Evolutionary conservation across 2,329 filamentous ascomycete genomes (phyloP).

Genomic region (Ophiostoma novo-ulmi): DNA sequence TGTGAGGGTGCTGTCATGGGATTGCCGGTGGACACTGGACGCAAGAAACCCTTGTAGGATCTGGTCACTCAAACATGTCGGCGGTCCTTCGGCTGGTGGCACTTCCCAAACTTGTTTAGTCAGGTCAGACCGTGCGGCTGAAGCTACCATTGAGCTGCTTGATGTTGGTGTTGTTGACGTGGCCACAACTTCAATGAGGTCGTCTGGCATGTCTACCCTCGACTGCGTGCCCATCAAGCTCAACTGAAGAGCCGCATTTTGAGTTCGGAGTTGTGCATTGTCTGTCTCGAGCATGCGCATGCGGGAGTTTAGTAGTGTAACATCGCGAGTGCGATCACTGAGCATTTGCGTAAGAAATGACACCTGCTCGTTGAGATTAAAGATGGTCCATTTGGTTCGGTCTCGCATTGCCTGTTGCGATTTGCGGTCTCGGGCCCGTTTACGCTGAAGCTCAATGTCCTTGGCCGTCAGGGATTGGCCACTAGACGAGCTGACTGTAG

Average conservation of each 20-base stretch:
- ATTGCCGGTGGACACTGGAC: not conserved
- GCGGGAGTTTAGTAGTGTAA: not conserved
- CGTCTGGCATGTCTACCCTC: not conserved
- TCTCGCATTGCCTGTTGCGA: constrained; percentile 36
- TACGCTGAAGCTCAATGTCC: constrained; percentile 32
- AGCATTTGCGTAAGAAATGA: constrained; percentile 30
- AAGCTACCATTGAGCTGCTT: not conserved
- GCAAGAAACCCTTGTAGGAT: not conserved
- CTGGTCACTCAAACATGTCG: constrained; percentile 2
- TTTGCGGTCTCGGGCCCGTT: constrained; percentile 34
- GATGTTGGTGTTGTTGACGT: not conserved
- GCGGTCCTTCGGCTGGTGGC: not conserved
- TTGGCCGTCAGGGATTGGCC: constrained; percentile 17
- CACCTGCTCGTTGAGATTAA: constrained; percentile 33
- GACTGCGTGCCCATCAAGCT: constrained; percentile 4
- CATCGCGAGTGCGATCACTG: constrained; percentile 26
- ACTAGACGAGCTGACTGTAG: not conserved
- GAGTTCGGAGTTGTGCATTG: not conserved
- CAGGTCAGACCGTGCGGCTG: not conserved
- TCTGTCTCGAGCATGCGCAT: constrained; percentile 3
- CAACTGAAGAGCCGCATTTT: not conserved
- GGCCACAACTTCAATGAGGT: not conserved
- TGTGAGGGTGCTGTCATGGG: not conserved
- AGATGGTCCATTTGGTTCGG: constrained; percentile 34
- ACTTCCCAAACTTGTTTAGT: not conserved